Evolutionary conservation across 2,329 filamentous ascomycete species (phyloP).

Genomic region (Aureobasidium sp.): DNA sequence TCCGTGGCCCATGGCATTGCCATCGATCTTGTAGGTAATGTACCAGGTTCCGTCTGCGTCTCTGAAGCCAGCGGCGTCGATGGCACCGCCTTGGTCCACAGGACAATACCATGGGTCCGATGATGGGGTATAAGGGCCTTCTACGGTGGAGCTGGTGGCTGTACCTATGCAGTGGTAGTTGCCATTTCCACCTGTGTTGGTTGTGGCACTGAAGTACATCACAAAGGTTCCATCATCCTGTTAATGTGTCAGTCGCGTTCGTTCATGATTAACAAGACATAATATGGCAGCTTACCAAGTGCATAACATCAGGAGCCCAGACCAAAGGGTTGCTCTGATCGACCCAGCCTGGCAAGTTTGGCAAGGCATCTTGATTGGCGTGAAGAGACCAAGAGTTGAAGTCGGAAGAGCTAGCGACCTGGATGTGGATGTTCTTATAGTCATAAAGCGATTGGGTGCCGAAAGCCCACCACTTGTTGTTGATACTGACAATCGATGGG

Average conservation of each 20-base stretch:
- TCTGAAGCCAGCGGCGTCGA: slow-evolving; percentile 25
- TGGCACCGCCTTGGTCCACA: slow-evolving; percentile 24
- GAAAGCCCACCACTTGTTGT: slow-evolving; percentile 34
- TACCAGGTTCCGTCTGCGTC: slow-evolving; percentile 23
- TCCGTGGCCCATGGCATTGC: slow-evolving; percentile 24
- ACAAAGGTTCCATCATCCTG: slow-evolving; percentile 24
- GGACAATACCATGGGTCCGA: slow-evolving; percentile 24
- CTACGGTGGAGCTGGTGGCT: slow-evolving; percentile 20
- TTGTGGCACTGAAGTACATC: slow-evolving; percentile 26
- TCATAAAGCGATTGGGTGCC: slow-evolving; percentile 24
- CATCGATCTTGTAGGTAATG: slow-evolving; percentile 27
- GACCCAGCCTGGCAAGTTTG: slow-evolving; percentile 26
- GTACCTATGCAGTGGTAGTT: slow-evolving; percentile 26
- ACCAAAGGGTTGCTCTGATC: slow-evolving; percentile 21
- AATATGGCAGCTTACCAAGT: slow-evolving; percentile 15
- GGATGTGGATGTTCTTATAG: slow-evolving; percentile 26
- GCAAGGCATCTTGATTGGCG: slow-evolving; percentile 27
- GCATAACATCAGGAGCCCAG: slow-evolving; percentile 32
- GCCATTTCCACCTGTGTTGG: slow-evolving; percentile 18
- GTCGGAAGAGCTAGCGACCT: slow-evolving; percentile 30
- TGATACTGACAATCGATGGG: slow-evolving; percentile 27
- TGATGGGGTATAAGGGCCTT: slow-evolving; percentile 24
- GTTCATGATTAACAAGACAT: not conserved
- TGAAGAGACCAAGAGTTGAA: slow-evolving; percentile 27
- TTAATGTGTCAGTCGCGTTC: not conserved